Base-by-base conservation (phyloP, 2,329 filamentous ascomycete species). In the Aureobasidium sp. region DNA sequence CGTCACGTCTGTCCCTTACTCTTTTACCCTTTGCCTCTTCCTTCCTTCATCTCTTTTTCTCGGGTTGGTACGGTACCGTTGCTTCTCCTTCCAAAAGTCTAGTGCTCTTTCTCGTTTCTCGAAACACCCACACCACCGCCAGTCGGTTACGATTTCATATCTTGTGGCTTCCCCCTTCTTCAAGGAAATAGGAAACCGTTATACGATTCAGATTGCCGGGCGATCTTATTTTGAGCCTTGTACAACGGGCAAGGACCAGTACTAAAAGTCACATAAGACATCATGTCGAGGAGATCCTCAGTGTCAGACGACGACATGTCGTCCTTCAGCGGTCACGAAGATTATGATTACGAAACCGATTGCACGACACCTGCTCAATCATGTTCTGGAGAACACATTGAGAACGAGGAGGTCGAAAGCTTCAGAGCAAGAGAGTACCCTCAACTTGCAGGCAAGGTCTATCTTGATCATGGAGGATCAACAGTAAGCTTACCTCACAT, bases 381-480 rank as follows among this genome's bases (percentile, higher is more conserved):
- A 16, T 70, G 70, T 30, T 66, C 66, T 29, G 63, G 66, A 57
- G 70, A 68, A n/a, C 70, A 74, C 59, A 68, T 69, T 66, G 64
- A 70, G 51, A 67, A 68, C 16, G 70, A 72, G 61, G 70, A 72
- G 59, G 71, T 77, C n/a, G 75, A 77, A 50, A 67, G 69, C 45
- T 71, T 76, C 39, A 66, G 75, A 63, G 69, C 70, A 29, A 65
- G 65, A 29, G 76, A 78, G 66, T 78, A 77, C 63, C 76, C 76
- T 9, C 71, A 75, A 60, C 65, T 78, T 27, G 72, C 72, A 64
- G 74, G 64, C 37, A 62, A 66, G 8, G 66, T 71, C 50, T 97
- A 97, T 73, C 86, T 97, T 61, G 93, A 97, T 68, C 92, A 97
- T 87, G 91, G 91, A 0, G 93, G 91, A n/a, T 90, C 90, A n/a